Evolutionary conservation across 2,329 filamentous ascomycete species (phyloP).

Genomic region (Diaporthe citriasiana): DNA sequence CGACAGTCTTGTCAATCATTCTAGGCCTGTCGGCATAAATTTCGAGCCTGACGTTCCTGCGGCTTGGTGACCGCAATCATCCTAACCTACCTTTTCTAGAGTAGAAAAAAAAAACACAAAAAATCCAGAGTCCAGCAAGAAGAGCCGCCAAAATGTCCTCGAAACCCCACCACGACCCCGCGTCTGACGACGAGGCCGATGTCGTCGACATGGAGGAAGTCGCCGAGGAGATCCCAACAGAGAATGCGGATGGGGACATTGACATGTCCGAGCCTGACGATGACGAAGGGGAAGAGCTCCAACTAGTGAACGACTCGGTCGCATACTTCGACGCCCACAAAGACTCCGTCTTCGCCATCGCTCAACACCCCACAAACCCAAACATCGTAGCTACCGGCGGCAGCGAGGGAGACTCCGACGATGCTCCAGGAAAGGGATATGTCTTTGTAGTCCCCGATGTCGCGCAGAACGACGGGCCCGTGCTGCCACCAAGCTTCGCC

Average conservation of each 20-base stretch:
- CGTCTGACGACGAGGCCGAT: conserved; percentile 72
- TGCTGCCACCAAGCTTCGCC: conserved; percentile 83
- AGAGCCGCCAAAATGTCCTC: conserved; percentile 43
- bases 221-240: conserved; percentile 78
- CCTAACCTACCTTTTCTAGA: background rate
- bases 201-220: conserved; percentile 84
- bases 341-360: conserved; percentile 95
- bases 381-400: conserved; percentile 90
- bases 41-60: background rate
- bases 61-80: too few species aligned
- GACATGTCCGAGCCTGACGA: conserved; percentile 49
- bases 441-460: conserved; percentile 57
- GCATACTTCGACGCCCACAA: conserved; percentile 93
- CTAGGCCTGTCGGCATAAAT: conserved; percentile 6
- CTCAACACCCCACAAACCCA: conserved; percentile 86
- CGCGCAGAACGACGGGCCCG: conserved; percentile 69
- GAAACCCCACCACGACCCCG: conserved; percentile 56
- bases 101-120: too few species aligned
- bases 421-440: conserved; percentile 83
- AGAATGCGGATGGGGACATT: conserved; percentile 63
- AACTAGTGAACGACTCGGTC: conserved; percentile 90
- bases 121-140: background rate
- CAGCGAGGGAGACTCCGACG: conserved; percentile 70
- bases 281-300: conserved; percentile 75
- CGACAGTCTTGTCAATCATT: background rate